These are phyloP conservation scores for Ganoderma sp. DNA, from an alignment of 1,284 basidiomycete genomes.

Conservation along the genomic window DNA sequence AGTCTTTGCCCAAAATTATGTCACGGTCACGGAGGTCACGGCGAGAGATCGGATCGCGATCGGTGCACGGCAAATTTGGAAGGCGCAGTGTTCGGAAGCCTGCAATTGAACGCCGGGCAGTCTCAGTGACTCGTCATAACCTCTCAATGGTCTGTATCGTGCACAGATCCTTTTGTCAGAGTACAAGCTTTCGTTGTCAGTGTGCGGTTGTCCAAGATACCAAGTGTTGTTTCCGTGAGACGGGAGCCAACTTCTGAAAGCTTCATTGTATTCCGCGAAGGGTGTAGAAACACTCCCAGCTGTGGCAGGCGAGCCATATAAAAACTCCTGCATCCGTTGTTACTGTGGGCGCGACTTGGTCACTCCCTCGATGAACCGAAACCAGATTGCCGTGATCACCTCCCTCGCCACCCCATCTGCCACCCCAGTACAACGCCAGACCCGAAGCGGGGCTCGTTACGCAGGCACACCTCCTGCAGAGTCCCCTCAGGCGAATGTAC, in stretches of 20 bases:
- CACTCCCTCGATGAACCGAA: background rate
- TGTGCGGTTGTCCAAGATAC: background rate
- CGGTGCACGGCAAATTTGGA: background rate
- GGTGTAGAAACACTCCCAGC: background rate
- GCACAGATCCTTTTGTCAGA: too few relatives aligned
- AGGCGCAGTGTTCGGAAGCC: too few relatives aligned
- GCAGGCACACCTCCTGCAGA: background rate
- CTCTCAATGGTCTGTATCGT: background rate
- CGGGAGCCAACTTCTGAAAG: background rate
- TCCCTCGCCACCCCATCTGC: background rate
- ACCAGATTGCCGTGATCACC: background rate
- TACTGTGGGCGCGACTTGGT: background rate
- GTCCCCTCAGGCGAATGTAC: background rate
- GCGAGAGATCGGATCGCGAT: constrained; percentile 16
- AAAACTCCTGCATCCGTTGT: background rate
- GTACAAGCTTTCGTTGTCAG: too few relatives aligned
- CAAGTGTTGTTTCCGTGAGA: too few relatives aligned
- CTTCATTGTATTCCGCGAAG: background rate
- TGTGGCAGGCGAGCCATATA: background rate
- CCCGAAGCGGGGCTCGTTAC: background rate
- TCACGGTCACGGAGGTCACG: constrained; percentile 11
- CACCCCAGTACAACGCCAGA: background rate
- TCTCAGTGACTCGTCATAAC: too few relatives aligned
- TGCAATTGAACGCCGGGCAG: too few relatives aligned
- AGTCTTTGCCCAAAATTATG: constrained; percentile 21